Evolutionary conservation across 192 early-diverging fungal species (phyloP), one percentile per base, ranked within the genome.

Genomic region (Rhizoclosmatium sp.): DNA sequence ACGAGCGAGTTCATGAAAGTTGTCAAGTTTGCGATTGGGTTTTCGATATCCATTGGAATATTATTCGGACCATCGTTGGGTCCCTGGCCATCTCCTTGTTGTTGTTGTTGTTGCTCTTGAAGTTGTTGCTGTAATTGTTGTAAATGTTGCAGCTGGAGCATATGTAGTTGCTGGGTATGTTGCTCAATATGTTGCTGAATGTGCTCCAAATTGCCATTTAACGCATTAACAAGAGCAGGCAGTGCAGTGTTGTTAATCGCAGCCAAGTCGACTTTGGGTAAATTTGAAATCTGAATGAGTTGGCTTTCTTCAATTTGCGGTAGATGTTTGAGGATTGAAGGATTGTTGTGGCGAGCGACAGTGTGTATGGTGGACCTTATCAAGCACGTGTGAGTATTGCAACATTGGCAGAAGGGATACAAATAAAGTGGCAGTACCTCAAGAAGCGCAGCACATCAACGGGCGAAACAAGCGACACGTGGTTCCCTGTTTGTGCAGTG

Each of bases 211-310:
- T n/a, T 21, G 42, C 66, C 66, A 16, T 47, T 47, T 39, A 56
- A 47, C 47, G 45, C 45, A 49, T 71, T 7, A 21, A 62, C 45
- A 16, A 74, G 42, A 7, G 56, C 59, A 41, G 42, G 19, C 14
- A 58, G 40, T 5, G 40, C 12, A 42, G 10, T 31, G 4, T 4
- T 54, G 69, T 59, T 47, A 5, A 46, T 21, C 4, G 72, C 39
- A 21, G 72, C 4, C 56, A 74, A 19, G 60, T 62, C 59, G 56
- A 74, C 59, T 59, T 62, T 59, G 41, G 58, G 72, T 23, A 74
- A 44, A 10, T 16, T 31, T 7, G 5, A 9, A 10, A 62, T 61
- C 1, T 59, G 5, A 3, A 42, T 59, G 1, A 74, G 40, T 61
- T 42, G 3, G 72, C 59, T 61, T 12, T 10, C 4, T 10, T 62